Evolutionary conservation across 1,284 basidiomycete genomes (phyloP).

Genomic region (Naganishia cerealis): DNA sequence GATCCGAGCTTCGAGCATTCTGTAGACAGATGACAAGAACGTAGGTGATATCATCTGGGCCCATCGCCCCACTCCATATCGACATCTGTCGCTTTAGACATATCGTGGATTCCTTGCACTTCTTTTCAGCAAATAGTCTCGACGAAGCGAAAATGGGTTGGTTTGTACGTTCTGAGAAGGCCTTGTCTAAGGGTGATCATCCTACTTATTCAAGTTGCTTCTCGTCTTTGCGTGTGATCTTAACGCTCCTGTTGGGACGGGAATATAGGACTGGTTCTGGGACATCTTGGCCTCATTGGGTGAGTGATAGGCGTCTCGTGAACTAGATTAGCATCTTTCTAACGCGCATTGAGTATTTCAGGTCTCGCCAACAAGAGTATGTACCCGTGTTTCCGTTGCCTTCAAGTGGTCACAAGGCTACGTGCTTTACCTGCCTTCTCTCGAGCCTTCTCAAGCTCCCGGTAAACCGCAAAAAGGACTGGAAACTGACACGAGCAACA

Average conservation of each 20-base stretch:
- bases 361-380: constrained; percentile 93
- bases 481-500: not conserved
- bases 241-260: not conserved
- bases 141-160: constrained; percentile 15
- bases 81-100: not conserved
- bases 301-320: constrained; percentile 51
- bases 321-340: not conserved
- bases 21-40: not conserved
- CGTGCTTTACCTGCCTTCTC: not conserved
- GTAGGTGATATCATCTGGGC: not conserved
- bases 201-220: not conserved
- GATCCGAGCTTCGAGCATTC: too few species aligned
- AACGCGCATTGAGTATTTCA: constrained; percentile 47
- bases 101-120: too few species aligned
- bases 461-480: not conserved
- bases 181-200: not conserved
- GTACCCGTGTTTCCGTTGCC: constrained; percentile 26
- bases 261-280: constrained; percentile 80
- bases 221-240: constrained; percentile 1
- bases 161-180: not conserved
- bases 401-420: not conserved
- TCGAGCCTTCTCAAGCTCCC: not conserved
- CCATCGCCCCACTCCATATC: not conserved
- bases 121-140: not conserved
- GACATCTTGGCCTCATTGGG: constrained; percentile 87